Base-by-base conservation (phyloP, 2,329 filamentous ascomycete genomes). In the Raffaelea deltoideospora region DNA sequence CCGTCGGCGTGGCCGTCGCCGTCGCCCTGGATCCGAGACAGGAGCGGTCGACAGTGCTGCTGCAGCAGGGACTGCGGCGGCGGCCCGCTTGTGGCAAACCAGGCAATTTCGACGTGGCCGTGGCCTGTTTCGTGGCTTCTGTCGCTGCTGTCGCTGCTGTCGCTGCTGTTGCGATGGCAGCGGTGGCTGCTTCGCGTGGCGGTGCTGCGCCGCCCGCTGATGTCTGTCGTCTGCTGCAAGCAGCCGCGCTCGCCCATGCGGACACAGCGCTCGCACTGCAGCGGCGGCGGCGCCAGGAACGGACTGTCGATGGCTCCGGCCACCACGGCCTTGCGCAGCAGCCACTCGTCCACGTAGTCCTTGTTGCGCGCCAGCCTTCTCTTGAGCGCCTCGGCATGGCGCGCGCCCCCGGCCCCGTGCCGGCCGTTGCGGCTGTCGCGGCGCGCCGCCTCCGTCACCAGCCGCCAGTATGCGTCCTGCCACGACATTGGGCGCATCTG, bases 31-130 rank as follows among this genome's bases (percentile, higher is more conserved):
- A 43, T 36, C 39, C 41, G 33, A 15, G 31, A 33, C 15, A 30
- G 27, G 5, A 45, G 35, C 15, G 30, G 18, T n/a, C 17, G 18
- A 20, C 29, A 14, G 30, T 45, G 43, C 32, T 45, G 43, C n/a
- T 14, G 33, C 32, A 45, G 34, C 4, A 45, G 43, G 10, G 36
- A 40, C 31, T 10, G n/a, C 0, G 43, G 41, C 6, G 43, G 43
- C 23, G 43, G 39, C 3, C 43, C 43, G 31, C 41, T 43, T 37
- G 34, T 43, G 26, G 39, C 39, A 21, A 45, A 45, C 43, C 43
- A 45, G 3, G 31, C 36, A 2, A 29, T 9, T n/a, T n/a, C n/a
- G 19, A 7, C 10, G 15, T 9, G 8, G n/a, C 13, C 5, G 24
- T 22, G 14, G 5, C 19, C 10, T 6, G 5, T 7, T 7, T 20